A percentile compares a stretch with the other conserved stretches of the same genome.
Conservation (phyloP, 345 rosid species). For the Crucihimalaya himalaica region DNA sequence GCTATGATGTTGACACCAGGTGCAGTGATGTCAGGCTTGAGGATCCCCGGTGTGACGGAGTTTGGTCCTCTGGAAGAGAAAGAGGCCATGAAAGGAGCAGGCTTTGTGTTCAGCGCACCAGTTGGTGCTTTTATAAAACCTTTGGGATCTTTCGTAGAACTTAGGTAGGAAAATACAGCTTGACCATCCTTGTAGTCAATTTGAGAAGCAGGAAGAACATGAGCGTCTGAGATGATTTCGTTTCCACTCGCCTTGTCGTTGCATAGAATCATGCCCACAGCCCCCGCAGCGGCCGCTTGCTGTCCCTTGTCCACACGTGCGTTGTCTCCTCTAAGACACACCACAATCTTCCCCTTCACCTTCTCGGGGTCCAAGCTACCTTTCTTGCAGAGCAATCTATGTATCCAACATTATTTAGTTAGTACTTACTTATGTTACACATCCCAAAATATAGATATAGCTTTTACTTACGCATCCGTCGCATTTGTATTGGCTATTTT, state of each 20-base stretch:
- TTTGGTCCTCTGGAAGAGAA: constrained; percentile 78
- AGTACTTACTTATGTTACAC: neutral
- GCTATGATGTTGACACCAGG: constrained; percentile 79
- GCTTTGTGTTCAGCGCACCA: constrained; percentile 32
- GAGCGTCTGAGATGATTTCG: constrained; percentile 54
- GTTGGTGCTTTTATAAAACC: constrained; percentile 49
- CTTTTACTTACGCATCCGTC: constrained; percentile 51
- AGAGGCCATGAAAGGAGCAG: constrained; percentile 64
- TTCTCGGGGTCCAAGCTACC: constrained; percentile 55
- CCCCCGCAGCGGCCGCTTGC: constrained; percentile 53
- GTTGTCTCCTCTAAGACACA: constrained; percentile 52
- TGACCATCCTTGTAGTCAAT: constrained; percentile 55
- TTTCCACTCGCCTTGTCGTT: constrained; percentile 52
- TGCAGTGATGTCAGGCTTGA: constrained; percentile 86
- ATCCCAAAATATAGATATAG: neutral
- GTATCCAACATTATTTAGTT: neutral
- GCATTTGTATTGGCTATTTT: constrained; percentile 36
- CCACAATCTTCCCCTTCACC: constrained; percentile 68
- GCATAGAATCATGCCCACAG: constrained; percentile 72
- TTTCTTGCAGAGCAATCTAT: constrained; percentile 44
- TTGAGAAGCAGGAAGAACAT: constrained; percentile 67
- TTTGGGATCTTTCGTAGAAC: constrained; percentile 47
- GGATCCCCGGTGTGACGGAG: constrained; percentile 56
- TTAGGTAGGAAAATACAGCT: constrained; percentile 48
- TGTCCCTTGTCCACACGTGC: constrained; percentile 57